Base-by-base conservation (phyloP, 1,284 basidiomycete species). In the Ustilago loliicola region DNA sequence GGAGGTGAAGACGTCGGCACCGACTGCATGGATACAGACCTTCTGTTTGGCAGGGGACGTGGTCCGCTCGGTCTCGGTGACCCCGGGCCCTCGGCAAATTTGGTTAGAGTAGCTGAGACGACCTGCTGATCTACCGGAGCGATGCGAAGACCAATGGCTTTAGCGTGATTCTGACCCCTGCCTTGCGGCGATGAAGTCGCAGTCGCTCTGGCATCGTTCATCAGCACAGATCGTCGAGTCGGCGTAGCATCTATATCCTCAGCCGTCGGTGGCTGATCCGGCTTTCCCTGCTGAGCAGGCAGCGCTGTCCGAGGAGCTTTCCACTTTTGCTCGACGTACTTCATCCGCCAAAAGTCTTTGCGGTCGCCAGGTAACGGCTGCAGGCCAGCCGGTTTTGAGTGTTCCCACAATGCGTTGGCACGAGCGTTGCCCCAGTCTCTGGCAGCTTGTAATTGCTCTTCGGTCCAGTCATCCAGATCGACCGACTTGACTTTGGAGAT, bases 401-500 rank as follows among this genome's bases (percentile, higher is more conserved):
- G 56, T 53, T 83, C 82, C 71, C 79, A 82, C 19, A 79, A 13
- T 17, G 67, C 65, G 50, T 82, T 83, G 13, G 75, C 79, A 10
- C 63, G 55, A 19, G 42, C 57, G 52, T 83, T 83, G 52, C 77
- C 80, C 82, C 82, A 83, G 11, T 59, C 51, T 29, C 75, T 27
- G 5, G 81, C 82, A 17, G 75, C 52, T 25, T 82, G 66, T 48
- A 83, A 25, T 61, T 83, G 82, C 54, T 82, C 75, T 25, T 80
- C 76, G 1, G 72, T 83, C 84, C 63, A 75, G 77, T 87, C 88
- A 73, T 89, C 89, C 38, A 89, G 83, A 77, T 89, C 88, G n/a
- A 89, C 86, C 4, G 86, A 87, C 36, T 88, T 85, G 29, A 89
- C 88, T 71, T 88, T 89, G 40, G 87, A 88, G 38, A 89, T 87